Evolutionary conservation across 768 basidiomycete genomes (phyloP), one percentile per base, ranked within the genome.

Genomic region (Auricularia sp.): DNA sequence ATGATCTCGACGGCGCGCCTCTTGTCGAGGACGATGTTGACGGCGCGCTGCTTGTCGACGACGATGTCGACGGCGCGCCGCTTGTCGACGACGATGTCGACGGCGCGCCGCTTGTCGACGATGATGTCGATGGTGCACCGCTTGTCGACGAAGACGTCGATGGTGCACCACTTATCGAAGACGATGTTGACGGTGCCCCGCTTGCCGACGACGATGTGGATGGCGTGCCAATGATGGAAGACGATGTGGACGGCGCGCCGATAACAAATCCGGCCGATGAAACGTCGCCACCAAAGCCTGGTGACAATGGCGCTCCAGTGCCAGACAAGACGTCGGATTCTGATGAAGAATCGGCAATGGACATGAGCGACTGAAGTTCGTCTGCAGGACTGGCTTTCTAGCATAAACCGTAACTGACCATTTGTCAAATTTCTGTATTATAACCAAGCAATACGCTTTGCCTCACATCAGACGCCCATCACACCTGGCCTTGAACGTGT

Each of bases 1-100:
- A 76, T 51, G 70, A 71, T 61, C 61, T 76, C 5, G 78, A 77
- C 65, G 75, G 74, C 3, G 74, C 68, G 14, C 73, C 78, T 3
- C 70, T 79, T 62, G 75, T 74, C n/a, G 66, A 67, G 60, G 64
- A 71, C 5, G 73, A 73, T 66, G 39, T 62, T 23, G 59, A 47
- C 21, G 43, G 61, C n/a, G 36, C 61, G 7, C 43, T 3, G 7
- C 14, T 39, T 8, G 65, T 75, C 44, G 64, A 66, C 62, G 77
- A 77, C 64, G 72, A 66, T 42, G 18, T 64, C 5, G 64, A 67
- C 44, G 67, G 60, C 8, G 66, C 54, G 21, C 54, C 68, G 29
- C 60, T 66, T 36, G 47, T 23, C 18, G 62, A 16, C 7, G 36
- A 59, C 34, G 63, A 74, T 66, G 29, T 63, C 18, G 65, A 66